phyloP scores from a whole-genome alignment of 331 rosid genomes.

The Erythrophleum ivorense region DNA sequence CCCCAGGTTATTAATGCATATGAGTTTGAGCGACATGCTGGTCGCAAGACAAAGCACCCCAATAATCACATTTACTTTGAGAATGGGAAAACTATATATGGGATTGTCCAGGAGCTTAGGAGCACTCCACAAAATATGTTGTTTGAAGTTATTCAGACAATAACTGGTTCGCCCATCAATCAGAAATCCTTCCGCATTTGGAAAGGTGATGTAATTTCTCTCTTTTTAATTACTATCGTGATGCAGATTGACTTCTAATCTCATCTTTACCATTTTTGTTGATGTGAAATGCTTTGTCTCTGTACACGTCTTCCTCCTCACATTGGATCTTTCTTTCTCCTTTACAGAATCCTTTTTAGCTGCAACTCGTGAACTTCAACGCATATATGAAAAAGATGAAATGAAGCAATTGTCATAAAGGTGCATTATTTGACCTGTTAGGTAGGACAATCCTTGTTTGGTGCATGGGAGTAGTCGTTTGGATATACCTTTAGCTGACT shows the following conservation, averaged over 20 bases:
- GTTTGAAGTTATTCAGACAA: constrained; percentile 65
- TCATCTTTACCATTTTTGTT: constrained; percentile 2
- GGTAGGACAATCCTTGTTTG: constrained; percentile 40
- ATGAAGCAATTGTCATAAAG: constrained; percentile 47
- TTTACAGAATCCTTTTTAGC: constrained; percentile 65
- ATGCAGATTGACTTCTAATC: not conserved
- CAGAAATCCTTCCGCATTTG: constrained; percentile 64
- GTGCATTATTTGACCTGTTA: constrained; percentile 26
- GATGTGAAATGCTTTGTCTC: not conserved
- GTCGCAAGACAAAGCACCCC: constrained; percentile 73
- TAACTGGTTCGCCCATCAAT: constrained; percentile 65
- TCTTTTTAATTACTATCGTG: not conserved
- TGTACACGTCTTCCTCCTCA: constrained; percentile 14
- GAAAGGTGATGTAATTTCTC: constrained; percentile 55
- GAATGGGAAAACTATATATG: constrained; percentile 73
- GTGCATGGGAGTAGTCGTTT: constrained; percentile 41
- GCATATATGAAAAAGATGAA: constrained; percentile 63
- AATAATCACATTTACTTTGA: constrained; percentile 72
- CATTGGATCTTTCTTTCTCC: not conserved
- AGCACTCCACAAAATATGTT: constrained; percentile 62
- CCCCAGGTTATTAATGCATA: constrained; percentile 64
- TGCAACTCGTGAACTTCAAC: constrained; percentile 74
- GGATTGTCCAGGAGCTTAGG: constrained; percentile 70
- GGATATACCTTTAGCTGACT: constrained; percentile 32
- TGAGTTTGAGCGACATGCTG: constrained; percentile 74